phyloP scores from a whole-genome alignment of 176 grass and related monocot species.

The Thinopyrum elongatum region DNA sequence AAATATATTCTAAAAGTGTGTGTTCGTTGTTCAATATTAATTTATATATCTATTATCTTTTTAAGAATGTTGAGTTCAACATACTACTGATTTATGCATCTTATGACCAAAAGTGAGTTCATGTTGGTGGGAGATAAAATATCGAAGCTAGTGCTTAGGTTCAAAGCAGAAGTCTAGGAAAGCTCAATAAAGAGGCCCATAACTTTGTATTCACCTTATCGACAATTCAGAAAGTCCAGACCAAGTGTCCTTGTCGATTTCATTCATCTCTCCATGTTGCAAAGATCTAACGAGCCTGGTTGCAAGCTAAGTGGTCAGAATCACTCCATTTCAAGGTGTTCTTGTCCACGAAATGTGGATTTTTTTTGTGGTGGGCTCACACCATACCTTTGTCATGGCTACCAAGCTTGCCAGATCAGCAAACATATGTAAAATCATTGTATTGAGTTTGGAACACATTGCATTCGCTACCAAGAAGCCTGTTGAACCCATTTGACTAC shows the following conservation, averaged over 20 bases:
- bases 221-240: background rate
- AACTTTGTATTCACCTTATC: background rate
- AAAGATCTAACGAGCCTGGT: background rate
- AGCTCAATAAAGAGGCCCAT: background rate
- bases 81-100: background rate
- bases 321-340: background rate
- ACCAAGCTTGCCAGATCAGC: background rate
- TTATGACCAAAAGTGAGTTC: background rate
- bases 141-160: background rate
- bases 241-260: background rate
- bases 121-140: background rate
- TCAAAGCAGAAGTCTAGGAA: background rate
- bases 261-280: background rate
- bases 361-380: background rate
- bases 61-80: background rate
- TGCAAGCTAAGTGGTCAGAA: slow-evolving; percentile 19
- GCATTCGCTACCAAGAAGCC: background rate
- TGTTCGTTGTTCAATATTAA: background rate
- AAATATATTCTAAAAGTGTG: background rate
- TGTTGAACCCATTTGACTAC: background rate
- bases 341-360: background rate
- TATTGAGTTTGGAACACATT: background rate
- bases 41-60: background rate
- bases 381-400: slow-evolving; percentile 24
- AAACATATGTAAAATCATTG: background rate